Evolutionary conservation across 2,329 filamentous ascomycete genomes (phyloP).

Genomic region (Dendryphion nanum): DNA sequence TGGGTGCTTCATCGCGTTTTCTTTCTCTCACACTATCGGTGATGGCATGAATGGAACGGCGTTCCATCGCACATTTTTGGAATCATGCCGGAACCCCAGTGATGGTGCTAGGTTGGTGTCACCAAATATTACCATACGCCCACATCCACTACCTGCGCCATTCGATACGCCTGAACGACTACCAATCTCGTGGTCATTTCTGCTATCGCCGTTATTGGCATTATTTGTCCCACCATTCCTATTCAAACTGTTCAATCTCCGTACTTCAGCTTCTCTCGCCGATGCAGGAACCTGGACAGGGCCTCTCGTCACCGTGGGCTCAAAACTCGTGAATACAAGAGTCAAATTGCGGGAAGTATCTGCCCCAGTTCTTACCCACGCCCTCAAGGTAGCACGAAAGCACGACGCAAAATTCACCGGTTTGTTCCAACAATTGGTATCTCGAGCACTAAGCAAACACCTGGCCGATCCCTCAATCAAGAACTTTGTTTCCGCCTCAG

Average conservation of each 20-base stretch:
- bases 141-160: constrained; percentile 28
- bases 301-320: neutral
- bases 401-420: constrained; percentile 44
- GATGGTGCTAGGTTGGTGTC: constrained; percentile 3
- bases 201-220: constrained; percentile 42
- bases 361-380: constrained; percentile 23
- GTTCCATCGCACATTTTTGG: constrained; percentile 45
- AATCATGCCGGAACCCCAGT: constrained; percentile 9
- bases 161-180: constrained; percentile 37
- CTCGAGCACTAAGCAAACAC: constrained; percentile 36
- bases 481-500: constrained; percentile 40
- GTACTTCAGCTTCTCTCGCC: constrained; percentile 18
- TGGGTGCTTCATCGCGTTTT: constrained; percentile 37
- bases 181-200: constrained; percentile 40
- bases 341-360: neutral
- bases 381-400: constrained; percentile 28
- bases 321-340: neutral
- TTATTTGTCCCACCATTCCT: constrained; percentile 40
- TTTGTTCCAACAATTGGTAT: constrained; percentile 41
- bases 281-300: constrained; percentile 34
- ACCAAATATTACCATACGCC: constrained; percentile 9
- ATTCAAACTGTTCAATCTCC: constrained; percentile 31
- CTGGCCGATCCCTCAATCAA: constrained; percentile 20
- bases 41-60: constrained; percentile 45
- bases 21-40: constrained; percentile 45